Base-by-base conservation (phyloP, 2,329 filamentous ascomycete genomes). In the Beauveria varroae region DNA sequence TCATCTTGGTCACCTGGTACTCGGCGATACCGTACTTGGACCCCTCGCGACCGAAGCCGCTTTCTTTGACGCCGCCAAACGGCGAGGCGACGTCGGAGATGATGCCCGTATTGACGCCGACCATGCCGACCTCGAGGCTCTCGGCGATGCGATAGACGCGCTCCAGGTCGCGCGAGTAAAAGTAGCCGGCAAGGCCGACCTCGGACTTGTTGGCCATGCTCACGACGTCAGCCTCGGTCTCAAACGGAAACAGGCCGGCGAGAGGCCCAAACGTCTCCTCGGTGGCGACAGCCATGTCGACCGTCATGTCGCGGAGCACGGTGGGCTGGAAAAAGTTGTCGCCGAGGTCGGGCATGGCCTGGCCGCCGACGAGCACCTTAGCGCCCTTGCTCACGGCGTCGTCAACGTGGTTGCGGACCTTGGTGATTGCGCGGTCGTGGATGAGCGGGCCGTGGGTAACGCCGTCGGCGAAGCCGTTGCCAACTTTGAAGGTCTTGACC, bases 251-350 rank as follows among this genome's bases (percentile, higher is more conserved):
- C 16, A 98, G 76, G 0, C 90, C 93, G 0, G 93, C 93, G 0
- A 98, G 89, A 3, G 95, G 95, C 0, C 95, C 95, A 72, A 99
- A 99, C 0, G 93, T 99, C 79, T 99, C 95, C 75, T 98, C 93
- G 1, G 79, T 79, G 5, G 90, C 87, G 67, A 98, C 82, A 63
- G 84, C 81, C 95, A 98, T 98, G 47, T 93, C 86, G 62, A 82
- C 79, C 12, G 81, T 96, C 87, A 96, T 93, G 64, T 89, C 90
- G 10, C 89, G 87, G 63, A 99, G 85, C 47, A 98, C 89, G 0
- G 95, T 98, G 3, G 91, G 91, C 69, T 92, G 84, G 77, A 89
- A 96, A 78, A 96, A 99, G 78, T 96, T 96, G 44, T 80, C 72
- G 4, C 95, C 93, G 2, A 96, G 78, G 20, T 92, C 85, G 1